Evolutionary conservation across 2,329 filamentous ascomycete species (phyloP).

Genomic region (Fusarium sulawesiense): DNA sequence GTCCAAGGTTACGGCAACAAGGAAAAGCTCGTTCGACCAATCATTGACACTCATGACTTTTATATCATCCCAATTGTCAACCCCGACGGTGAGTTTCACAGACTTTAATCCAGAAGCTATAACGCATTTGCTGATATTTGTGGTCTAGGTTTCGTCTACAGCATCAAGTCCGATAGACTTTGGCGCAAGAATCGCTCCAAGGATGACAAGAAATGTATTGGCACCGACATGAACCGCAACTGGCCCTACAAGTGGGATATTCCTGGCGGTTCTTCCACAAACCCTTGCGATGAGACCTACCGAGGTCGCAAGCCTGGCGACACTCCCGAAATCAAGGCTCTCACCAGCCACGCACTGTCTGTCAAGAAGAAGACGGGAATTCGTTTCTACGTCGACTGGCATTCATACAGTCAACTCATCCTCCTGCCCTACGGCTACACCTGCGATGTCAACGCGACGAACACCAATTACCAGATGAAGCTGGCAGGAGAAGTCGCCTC

Average conservation of each 20-base stretch:
- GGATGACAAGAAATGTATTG: constrained; percentile 57
- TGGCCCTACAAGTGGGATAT: constrained; percentile 67
- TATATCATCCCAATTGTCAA: constrained; percentile 73
- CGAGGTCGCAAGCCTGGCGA: constrained; percentile 57
- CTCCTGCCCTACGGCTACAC: constrained; percentile 69
- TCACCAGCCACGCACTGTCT: constrained; percentile 53
- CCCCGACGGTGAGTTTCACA: constrained; percentile 61
- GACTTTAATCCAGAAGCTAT: accelerated
- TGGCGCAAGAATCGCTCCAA: constrained; percentile 71
- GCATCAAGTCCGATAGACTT: constrained; percentile 60
- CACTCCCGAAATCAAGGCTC: constrained; percentile 61
- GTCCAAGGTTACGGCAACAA: constrained; percentile 38
- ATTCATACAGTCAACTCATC: constrained; percentile 71
- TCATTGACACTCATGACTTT: constrained; percentile 72
- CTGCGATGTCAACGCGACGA: constrained; percentile 59
- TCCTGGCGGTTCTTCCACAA: constrained; percentile 61
- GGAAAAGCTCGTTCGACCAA: constrained; percentile 15
- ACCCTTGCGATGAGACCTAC: constrained; percentile 64
- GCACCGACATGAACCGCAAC: constrained; percentile 70
- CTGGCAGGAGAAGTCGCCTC: constrained; percentile 61
- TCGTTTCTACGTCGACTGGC: constrained; percentile 73
- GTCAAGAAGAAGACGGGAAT: constrained; percentile 57
- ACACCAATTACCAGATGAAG: constrained; percentile 60
- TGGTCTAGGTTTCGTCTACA: constrained; percentile 61
- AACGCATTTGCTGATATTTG: not conserved